Conservation (phyloP, 2,329 filamentous ascomycete species). For the Aureobasidium subglaciale region DNA sequence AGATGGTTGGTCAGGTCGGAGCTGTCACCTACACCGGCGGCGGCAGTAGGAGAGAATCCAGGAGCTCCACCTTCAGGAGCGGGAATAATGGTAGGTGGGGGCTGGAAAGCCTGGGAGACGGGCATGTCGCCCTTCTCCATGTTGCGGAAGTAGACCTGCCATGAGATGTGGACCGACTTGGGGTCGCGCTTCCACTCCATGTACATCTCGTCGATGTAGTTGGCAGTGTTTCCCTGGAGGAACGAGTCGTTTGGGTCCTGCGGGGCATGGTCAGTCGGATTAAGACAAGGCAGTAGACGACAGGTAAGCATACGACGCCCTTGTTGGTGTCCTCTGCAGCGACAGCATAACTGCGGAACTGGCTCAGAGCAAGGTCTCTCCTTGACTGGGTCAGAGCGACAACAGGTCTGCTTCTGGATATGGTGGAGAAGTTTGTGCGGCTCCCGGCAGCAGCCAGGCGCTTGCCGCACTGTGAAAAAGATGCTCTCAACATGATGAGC, state of each 20-base stretch:
- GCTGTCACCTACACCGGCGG: conserved; percentile 59
- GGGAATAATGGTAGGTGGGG: conserved; percentile 85
- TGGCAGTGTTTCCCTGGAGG: conserved; percentile 91
- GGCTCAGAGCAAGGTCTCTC: conserved; percentile 38
- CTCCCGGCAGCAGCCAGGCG: conserved; percentile 50
- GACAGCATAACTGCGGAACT: conserved; percentile 51
- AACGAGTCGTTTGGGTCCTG: conserved; percentile 90
- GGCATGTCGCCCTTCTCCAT: conserved; percentile 99
- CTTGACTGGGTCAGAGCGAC: conserved; percentile 41
- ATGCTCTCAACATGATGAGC: conserved; percentile 62
- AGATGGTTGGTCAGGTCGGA: conserved; percentile 90
- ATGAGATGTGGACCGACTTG: conserved; percentile 89
- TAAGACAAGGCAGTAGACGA: background rate
- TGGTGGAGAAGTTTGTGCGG: conserved; percentile 35
- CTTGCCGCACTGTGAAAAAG: conserved; percentile 57
- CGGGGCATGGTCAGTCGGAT: conserved; percentile 23
- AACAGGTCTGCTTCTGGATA: conserved; percentile 30
- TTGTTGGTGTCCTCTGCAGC: conserved; percentile 52
- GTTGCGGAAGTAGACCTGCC: conserved; percentile 99
- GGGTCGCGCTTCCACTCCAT: conserved; percentile 94
- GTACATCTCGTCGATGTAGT: conserved; percentile 99
- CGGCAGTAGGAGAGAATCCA: conserved; percentile 57
- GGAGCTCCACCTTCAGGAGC: conserved; percentile 72
- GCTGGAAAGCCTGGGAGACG: conserved; percentile 92
- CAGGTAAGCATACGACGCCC: conserved; percentile 48